A percentile compares a stretch with the other conserved stretches of the same genome.
These are phyloP conservation scores for Suillus ampliporus DNA, from an alignment of 768 basidiomycete genomes.

Conservation along the genomic window DNA sequence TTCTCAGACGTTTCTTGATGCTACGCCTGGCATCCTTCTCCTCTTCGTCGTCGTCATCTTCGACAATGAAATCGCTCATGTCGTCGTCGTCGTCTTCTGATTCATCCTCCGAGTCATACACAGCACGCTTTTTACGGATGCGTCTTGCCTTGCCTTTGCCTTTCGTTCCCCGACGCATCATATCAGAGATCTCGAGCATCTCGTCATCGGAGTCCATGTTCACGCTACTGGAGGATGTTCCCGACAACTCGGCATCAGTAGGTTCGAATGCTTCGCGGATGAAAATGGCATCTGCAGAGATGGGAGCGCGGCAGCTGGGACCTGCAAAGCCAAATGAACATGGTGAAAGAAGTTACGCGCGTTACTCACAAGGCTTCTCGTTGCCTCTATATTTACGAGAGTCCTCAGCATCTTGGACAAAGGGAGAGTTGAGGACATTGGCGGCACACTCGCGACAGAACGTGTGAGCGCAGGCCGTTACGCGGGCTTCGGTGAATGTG, in stretches of 20 bases:
- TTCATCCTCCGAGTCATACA: slow-evolving; percentile 32
- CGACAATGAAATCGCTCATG: slow-evolving; percentile 58
- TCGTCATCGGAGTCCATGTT: slow-evolving; percentile 36
- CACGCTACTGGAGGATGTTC: slow-evolving; percentile 19
- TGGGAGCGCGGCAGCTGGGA: slow-evolving; percentile 63
- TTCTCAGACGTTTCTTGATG: slow-evolving; percentile 47
- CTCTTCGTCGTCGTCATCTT: slow-evolving; percentile 59
- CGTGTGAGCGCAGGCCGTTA: slow-evolving; percentile 64
- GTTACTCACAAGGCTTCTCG: slow-evolving; percentile 56
- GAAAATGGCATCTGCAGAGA: slow-evolving; percentile 57
- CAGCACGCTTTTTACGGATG: slow-evolving; percentile 25
- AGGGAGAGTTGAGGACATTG: slow-evolving; percentile 50
- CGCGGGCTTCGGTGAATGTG: slow-evolving; percentile 52
- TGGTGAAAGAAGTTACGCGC: background rate
- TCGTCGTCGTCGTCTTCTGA: slow-evolving; percentile 45
- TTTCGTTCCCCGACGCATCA: slow-evolving; percentile 14
- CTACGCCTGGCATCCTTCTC: slow-evolving; percentile 49
- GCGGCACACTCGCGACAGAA: slow-evolving; percentile 67
- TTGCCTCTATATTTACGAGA: slow-evolving; percentile 42
- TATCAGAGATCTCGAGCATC: slow-evolving; percentile 33
- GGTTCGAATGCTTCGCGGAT: slow-evolving; percentile 65
- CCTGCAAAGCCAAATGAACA: slow-evolving; percentile 38
- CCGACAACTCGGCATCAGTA: slow-evolving; percentile 48
- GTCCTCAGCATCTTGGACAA: slow-evolving; percentile 42
- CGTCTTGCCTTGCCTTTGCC: slow-evolving; percentile 32